These are phyloP conservation scores for Vigna angularis DNA, from an alignment of 306 rosid genomes.

Conservation along the genomic window DNA sequence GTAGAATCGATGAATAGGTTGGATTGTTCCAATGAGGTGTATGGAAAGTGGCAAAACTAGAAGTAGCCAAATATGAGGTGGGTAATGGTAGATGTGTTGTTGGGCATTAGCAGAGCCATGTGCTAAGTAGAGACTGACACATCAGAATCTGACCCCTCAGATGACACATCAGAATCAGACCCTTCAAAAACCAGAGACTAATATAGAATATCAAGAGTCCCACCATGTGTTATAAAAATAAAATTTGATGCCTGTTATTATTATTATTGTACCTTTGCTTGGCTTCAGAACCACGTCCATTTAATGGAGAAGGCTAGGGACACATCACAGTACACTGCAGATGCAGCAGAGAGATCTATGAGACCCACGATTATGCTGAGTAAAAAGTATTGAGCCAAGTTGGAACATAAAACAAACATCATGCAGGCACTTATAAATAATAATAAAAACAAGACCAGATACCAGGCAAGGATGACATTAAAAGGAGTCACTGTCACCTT, in stretches of 20 bases:
- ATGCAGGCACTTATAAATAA: background rate
- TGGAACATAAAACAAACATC: background rate
- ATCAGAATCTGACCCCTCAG: conserved; percentile 42
- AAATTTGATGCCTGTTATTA: conserved; percentile 12
- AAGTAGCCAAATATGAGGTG: conserved; percentile 30
- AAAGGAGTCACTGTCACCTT: conserved; percentile 7
- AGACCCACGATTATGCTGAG: background rate
- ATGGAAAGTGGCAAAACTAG: conserved; percentile 44
- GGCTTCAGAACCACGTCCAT: conserved; percentile 29
- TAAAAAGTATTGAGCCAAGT: background rate
- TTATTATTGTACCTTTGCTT: conserved; percentile 31
- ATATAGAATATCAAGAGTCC: conserved; percentile 41
- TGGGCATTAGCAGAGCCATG: conserved; percentile 45
- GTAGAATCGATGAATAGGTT: conserved; percentile 43
- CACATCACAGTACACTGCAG: conserved; percentile 11
- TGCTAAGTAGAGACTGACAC: conserved; percentile 41
- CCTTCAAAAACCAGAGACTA: conserved; percentile 14
- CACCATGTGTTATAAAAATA: conserved; percentile 35
- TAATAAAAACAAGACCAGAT: background rate
- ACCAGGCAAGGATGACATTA: background rate
- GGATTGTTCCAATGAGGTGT: conserved; percentile 43
- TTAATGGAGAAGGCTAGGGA: conserved; percentile 37
- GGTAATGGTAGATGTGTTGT: conserved; percentile 45
- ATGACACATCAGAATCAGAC: conserved; percentile 47
- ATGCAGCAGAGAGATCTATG: background rate